Evolutionary conservation across 2,329 filamentous ascomycete species (phyloP), one percentile per base, ranked within the genome.

Genomic region (Camillea tinctor): DNA sequence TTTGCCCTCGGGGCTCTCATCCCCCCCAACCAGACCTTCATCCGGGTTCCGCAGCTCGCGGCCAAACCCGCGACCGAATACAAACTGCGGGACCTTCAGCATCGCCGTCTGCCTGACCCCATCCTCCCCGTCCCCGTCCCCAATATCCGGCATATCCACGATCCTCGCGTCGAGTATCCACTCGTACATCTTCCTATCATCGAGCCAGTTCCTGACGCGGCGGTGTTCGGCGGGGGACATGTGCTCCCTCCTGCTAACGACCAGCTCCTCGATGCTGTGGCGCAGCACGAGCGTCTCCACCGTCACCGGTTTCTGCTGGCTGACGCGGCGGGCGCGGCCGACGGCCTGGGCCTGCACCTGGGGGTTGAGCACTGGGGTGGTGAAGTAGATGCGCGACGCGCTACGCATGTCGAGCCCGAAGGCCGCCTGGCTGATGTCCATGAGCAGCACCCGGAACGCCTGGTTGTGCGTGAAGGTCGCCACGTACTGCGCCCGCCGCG

Each of bases 351-450:
- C 92, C 73, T 96, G 91, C 0, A 96, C 84, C 64, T 91, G 86
- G 0, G 92, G 92, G 56, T 93, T 90, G 72, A 95, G 89, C 13
- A 96, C 91, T 0, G 94, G 93, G 64, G 90, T 94, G 58, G 96
- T 84, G 64, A 98, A 97, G 75, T 93, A 96, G 9, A 98, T 88
- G 1, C 94, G 81, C 4, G 90, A 95, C 1, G 93, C 93, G 11
- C 86, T 87, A 55, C 88, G 88, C 73, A 97, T 87, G 71, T 97
- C 93, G 0, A 98, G 81, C 0, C 94, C 94, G 62, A 93, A 92
- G 0, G 93, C 92, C 26, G 93, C 93, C 71, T 95, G 92, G 1
- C 86, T 86, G n/a, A 97, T 84, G 70, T 97, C 93, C 89, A 97
- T 97, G 1, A 97, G 81, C 1, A 97, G 78, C 0, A 97, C 92